A percentile compares a stretch with the other conserved stretches of the same genome.
phyloP scores from a whole-genome alignment of 768 basidiomycete species.

The Macrolepiota fuliginosa region DNA sequence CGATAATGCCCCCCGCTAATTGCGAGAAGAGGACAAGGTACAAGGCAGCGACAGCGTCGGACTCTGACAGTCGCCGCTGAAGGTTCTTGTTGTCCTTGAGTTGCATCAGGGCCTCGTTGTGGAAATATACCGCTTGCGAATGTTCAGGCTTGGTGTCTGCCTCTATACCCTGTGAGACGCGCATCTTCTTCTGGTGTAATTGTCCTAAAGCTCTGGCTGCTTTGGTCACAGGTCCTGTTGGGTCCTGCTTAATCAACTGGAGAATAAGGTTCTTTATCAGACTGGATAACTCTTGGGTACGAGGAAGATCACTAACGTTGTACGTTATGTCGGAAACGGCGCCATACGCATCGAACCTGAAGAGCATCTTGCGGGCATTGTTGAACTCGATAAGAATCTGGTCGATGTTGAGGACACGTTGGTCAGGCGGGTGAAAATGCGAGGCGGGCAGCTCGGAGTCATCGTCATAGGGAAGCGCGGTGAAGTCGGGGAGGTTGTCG shows the following conservation, averaged over 20 bases:
- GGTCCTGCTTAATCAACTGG: constrained; percentile 59
- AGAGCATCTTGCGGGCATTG: constrained; percentile 64
- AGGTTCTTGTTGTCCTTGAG: constrained; percentile 53
- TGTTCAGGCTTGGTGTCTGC: constrained; percentile 51
- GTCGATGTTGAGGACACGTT: constrained; percentile 47
- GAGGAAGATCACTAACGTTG: constrained; percentile 42
- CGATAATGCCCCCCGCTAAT: constrained; percentile 61
- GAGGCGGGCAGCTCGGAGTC: neutral
- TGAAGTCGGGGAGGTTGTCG: neutral
- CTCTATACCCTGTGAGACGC: constrained; percentile 61
- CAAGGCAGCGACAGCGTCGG: constrained; percentile 75
- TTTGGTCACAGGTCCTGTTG: constrained; percentile 67
- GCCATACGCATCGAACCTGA: constrained; percentile 48
- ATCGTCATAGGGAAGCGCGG: neutral
- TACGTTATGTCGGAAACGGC: constrained; percentile 63
- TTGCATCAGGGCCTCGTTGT: constrained; percentile 66
- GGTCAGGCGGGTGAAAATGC: constrained; percentile 16
- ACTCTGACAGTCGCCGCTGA: constrained; percentile 54
- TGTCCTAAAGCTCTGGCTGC: constrained; percentile 76
- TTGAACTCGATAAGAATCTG: constrained; percentile 76
- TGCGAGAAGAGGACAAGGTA: constrained; percentile 76
- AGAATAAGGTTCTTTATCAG: neutral
- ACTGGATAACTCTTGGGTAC: neutral
- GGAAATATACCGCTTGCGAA: constrained; percentile 61
- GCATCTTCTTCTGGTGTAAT: constrained; percentile 63